Percentiles rank a stretch among this genome's conserved stretches.
Evolutionary conservation across 2,329 filamentous ascomycete species (phyloP).

Genomic region (Pseudocercospora macadamiae): DNA sequence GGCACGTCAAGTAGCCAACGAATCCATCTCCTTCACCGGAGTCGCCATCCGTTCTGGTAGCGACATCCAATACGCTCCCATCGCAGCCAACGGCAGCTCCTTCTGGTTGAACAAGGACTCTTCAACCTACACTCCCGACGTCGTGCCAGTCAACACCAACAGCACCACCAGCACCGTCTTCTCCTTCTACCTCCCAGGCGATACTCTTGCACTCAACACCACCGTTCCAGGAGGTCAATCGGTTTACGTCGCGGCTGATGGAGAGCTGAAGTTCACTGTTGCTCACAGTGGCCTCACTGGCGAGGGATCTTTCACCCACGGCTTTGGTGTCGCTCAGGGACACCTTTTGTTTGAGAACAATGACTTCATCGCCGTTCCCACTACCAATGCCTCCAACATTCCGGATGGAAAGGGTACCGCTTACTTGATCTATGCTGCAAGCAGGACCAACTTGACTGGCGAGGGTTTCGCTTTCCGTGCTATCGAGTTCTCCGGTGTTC

Average conservation of each 20-base stretch:
- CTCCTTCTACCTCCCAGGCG: constrained; percentile 24
- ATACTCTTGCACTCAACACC: constrained; percentile 27
- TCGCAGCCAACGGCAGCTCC: constrained; percentile 30
- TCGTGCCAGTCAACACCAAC: constrained; percentile 9
- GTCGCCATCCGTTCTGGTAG: constrained; percentile 28
- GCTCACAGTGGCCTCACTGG: constrained; percentile 9
- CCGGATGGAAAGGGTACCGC: constrained; percentile 6
- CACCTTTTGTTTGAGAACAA: constrained; percentile 11
- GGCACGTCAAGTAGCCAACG: not conserved
- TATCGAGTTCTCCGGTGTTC: not conserved
- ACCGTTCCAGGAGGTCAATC: constrained; percentile 36
- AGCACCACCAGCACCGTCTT: constrained; percentile 29
- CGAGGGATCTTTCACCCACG: not conserved
- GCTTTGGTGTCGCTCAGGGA: constrained; percentile 6
- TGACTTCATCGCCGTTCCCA: constrained; percentile 7
- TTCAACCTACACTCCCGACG: constrained; percentile 32
- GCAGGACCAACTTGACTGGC: constrained; percentile 8
- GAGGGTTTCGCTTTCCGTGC: constrained; percentile 9
- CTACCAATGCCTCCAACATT: constrained; percentile 5
- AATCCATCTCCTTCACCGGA: constrained; percentile 26
- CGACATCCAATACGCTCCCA: constrained; percentile 29
- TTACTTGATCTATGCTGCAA: constrained; percentile 16
- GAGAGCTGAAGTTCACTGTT: constrained; percentile 1
- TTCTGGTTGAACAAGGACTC: constrained; percentile 36
- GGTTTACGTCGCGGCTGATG: constrained; percentile 31